These are phyloP conservation scores for Nepenthes mirabilis DNA, from an alignment of 148 eudicot species.

Conservation along the genomic window DNA sequence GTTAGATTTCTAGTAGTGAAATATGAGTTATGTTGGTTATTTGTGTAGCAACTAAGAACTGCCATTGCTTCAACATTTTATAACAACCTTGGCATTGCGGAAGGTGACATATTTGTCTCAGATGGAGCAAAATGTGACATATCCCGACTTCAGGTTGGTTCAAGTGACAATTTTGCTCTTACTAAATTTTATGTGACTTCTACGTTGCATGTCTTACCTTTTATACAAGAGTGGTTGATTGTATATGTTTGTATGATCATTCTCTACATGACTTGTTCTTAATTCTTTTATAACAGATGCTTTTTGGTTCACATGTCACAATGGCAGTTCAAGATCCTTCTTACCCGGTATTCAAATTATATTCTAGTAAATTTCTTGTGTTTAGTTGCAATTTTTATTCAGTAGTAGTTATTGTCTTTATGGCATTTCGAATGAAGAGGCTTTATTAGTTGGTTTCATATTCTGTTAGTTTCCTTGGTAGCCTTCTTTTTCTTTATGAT, in stretches of 20 bases:
- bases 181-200: neutral
- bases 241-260: neutral
- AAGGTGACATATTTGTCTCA: constrained; percentile 80
- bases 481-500: too few species aligned
- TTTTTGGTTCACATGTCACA: constrained; percentile 71
- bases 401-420: neutral
- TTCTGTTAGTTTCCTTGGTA: too few species aligned
- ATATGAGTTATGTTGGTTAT: neutral
- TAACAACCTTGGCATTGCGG: constrained; percentile 65
- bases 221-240: neutral
- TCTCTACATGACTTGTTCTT: neutral
- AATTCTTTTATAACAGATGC: constrained; percentile 33
- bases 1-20: neutral
- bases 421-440: too few species aligned
- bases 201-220: neutral
- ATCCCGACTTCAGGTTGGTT: constrained; percentile 76
- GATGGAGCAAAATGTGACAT: constrained; percentile 98
- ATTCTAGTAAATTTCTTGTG: neutral
- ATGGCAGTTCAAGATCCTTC: constrained; percentile 92
- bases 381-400: neutral
- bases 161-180: neutral
- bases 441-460: too few species aligned
- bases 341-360: constrained; percentile 45
- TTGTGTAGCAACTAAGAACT: constrained; percentile 53
- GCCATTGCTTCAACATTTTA: constrained; percentile 71